Evolutionary conservation across 1,139 yeast genomes (phyloP).

Genomic region (Pneumocystis murina): DNA sequence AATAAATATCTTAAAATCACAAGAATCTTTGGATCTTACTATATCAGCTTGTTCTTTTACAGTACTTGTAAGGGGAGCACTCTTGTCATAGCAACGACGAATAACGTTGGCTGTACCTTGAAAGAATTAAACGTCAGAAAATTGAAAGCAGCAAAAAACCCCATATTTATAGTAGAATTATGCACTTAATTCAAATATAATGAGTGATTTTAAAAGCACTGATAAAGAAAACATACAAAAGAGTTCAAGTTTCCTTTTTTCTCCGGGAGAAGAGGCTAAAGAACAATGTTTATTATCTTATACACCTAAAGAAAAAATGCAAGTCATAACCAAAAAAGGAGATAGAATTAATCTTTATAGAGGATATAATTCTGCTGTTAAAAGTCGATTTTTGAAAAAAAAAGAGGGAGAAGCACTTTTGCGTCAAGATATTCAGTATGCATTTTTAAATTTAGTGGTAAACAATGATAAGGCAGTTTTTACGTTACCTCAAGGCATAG

Average conservation of each 20-base stretch:
- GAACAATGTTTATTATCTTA: neutral
- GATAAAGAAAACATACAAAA: neutral
- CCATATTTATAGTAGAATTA: no score
- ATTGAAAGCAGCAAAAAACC: no score
- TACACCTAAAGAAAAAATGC: neutral
- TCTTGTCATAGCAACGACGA: no score
- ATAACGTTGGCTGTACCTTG: no score
- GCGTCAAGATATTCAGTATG: conserved; percentile 78
- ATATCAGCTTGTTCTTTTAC: no score
- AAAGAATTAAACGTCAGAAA: no score
- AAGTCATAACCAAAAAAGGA: neutral
- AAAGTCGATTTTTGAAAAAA: conserved; percentile 40
- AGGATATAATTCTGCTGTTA: neutral
- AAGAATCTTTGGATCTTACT: no score
- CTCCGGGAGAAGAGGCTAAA: neutral
- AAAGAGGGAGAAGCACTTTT: conserved; percentile 86
- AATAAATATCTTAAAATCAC: no score
- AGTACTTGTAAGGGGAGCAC: no score
- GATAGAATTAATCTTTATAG: neutral
- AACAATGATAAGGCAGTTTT: conserved; percentile 52
- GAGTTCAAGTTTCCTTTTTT: neutral
- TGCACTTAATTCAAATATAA: no score
- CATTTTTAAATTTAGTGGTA: conserved; percentile 52
- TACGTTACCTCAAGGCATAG: conserved; percentile 38
- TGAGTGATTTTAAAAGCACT: no score